A percentile compares a stretch with the other conserved stretches of the same genome.
phyloP scores from a whole-genome alignment of 768 basidiomycete genomes.

The Mycena haematopus region DNA sequence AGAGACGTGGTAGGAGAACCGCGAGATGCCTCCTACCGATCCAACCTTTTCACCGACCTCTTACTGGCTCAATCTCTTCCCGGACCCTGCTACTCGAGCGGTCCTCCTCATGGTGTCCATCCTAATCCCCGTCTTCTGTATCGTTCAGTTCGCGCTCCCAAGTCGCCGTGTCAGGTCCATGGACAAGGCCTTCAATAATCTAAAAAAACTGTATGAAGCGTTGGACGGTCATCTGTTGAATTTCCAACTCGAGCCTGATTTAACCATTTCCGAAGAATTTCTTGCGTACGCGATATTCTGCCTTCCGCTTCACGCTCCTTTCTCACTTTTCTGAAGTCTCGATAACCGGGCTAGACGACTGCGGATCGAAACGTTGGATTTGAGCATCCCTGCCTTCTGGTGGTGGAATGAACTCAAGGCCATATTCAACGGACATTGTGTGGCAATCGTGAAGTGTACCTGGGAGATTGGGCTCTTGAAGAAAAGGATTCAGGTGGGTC shows the following conservation, averaged over 20 bases:
- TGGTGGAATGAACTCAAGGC: constrained; percentile 5
- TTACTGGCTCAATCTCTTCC: neutral
- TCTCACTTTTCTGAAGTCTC: neutral
- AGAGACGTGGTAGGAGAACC: too few species aligned
- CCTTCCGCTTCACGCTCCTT: neutral
- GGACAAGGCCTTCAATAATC: neutral
- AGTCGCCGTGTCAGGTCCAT: neutral
- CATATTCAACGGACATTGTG: neutral
- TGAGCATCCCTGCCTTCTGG: neutral
- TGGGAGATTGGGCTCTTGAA: neutral
- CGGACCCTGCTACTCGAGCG: neutral
- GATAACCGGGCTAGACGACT: neutral
- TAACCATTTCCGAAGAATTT: neutral
- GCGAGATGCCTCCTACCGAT: too few species aligned
- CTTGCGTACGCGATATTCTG: neutral
- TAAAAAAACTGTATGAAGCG: neutral
- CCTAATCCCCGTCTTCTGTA: neutral
- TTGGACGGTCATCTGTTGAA: neutral
- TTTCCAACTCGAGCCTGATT: neutral
- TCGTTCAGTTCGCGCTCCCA: neutral
- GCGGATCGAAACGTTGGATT: neutral
- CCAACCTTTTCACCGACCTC: too few species aligned
- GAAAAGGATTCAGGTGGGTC: neutral
- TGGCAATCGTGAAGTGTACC: neutral
- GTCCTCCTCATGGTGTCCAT: neutral